phyloP scores from a whole-genome alignment of 2,329 filamentous ascomycete species.

The Talaromyces sp. region DNA sequence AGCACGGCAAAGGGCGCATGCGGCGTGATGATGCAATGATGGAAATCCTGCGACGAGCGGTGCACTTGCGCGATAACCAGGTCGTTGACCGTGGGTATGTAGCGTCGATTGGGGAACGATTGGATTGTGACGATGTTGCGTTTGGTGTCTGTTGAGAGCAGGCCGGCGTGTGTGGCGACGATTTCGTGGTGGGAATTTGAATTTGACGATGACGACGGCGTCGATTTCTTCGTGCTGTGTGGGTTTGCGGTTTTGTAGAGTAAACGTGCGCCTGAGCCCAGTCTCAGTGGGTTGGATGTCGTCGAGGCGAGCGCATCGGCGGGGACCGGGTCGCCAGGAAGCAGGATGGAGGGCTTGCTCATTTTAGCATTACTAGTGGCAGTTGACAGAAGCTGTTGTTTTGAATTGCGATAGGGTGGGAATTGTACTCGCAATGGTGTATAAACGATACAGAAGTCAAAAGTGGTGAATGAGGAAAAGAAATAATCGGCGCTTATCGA shows the following conservation, averaged over 20 bases:
- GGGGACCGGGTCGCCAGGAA: slow-evolving; percentile 76
- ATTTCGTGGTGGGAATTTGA: slow-evolving; percentile 27
- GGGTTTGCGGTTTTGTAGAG: slow-evolving; percentile 59
- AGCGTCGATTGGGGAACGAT: slow-evolving; percentile 50
- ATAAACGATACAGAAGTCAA: background rate
- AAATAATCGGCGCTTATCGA: slow-evolving; percentile 9
- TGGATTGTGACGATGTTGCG: slow-evolving; percentile 33
- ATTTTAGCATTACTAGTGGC: slow-evolving; percentile 34
- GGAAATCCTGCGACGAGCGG: slow-evolving; percentile 69
- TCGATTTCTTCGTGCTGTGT: slow-evolving; percentile 48
- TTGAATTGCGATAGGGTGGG: no score
- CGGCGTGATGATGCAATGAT: slow-evolving; percentile 69
- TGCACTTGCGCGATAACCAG: slow-evolving; percentile 83
- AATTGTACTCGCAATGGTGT: background rate
- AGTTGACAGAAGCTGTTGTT: no score
- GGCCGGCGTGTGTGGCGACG: slow-evolving; percentile 31
- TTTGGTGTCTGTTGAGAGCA: slow-evolving; percentile 32
- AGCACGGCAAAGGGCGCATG: slow-evolving; percentile 62
- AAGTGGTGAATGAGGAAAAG: background rate
- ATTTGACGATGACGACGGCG: slow-evolving; percentile 54
- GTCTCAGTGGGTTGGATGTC: slow-evolving; percentile 63
- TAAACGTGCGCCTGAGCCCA: slow-evolving; percentile 79
- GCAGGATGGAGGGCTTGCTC: slow-evolving; percentile 60
- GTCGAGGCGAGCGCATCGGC: slow-evolving; percentile 60
- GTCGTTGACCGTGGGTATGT: slow-evolving; percentile 73